Percentiles rank a stretch among this genome's conserved stretches.
Conservation (phyloP, 1,139 yeast genomes). For the Groenewaldozyma sp. region DNA sequence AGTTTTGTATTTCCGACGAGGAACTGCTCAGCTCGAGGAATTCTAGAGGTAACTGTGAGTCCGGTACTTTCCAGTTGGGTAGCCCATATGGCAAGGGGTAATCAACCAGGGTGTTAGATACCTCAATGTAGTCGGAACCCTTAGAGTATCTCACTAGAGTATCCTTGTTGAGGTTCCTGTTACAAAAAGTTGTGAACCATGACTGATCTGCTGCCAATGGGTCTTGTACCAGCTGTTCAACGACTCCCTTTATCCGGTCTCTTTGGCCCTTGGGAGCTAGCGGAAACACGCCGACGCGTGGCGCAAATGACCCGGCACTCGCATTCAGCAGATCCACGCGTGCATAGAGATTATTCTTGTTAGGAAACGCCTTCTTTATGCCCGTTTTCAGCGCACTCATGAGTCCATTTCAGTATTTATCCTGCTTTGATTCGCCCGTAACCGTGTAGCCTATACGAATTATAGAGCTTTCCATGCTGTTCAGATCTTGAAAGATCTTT, state of each 20-base stretch:
- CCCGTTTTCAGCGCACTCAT: neutral
- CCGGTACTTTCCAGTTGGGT: conserved; percentile 6
- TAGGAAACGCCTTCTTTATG: neutral
- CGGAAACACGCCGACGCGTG: conserved; percentile 26
- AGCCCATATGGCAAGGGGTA: conserved; percentile 27
- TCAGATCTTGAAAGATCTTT: too few relatives aligned
- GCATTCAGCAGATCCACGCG: conserved; percentile 1
- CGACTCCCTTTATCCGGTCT: conserved; percentile 19
- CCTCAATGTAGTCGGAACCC: conserved; percentile 25
- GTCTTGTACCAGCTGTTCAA: conserved; percentile 29
- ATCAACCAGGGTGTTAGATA: conserved; percentile 30
- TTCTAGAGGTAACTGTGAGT: conserved; percentile 9
- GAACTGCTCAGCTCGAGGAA: conserved; percentile 27
- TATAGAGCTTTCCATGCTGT: too few relatives aligned
- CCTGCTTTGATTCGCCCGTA: too few relatives aligned
- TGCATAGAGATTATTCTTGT: neutral
- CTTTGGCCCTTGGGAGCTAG: conserved; percentile 17
- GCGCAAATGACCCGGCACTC: neutral
- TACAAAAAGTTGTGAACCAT: conserved; percentile 25
- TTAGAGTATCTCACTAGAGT: conserved; percentile 25
- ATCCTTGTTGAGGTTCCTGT: conserved; percentile 28
- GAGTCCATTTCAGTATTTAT: too few relatives aligned
- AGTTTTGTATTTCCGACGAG: conserved; percentile 21
- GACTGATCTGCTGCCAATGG: conserved; percentile 29
- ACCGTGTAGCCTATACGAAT: too few relatives aligned